Base-by-base conservation (phyloP, 2,329 filamentous ascomycete genomes). In the Pestalotiopsis sp. region DNA sequence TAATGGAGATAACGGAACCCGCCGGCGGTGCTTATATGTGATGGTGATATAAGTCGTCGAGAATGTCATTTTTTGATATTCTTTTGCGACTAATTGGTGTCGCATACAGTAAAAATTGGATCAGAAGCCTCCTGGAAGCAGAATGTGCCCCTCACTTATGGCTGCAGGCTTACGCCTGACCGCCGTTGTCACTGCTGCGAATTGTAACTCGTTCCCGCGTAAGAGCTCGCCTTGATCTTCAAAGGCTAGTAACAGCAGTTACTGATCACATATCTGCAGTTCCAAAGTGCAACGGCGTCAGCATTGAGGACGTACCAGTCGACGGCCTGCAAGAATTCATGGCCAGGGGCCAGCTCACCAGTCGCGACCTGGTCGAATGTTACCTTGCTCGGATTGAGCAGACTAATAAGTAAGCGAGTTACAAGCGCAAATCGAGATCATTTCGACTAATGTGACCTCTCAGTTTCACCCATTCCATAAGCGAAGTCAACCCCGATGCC, bases 401-500 rank as follows among this genome's bases (percentile, higher is more conserved):
- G 14, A 41, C 71, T 45, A 71, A 71, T 17, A 31, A 45, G 38
- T 38, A 20, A 20, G 7, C n/a, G 4, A n/a, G 36, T 36, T 64
- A 6, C 14, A 13, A 20, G n/a, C 3, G 11, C n/a, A 20, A 25
- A 59, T 23, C 56, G 3, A 5, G 56, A 23, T 20, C 11, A 25
- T 23, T 25, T 2, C 23, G 14, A 25, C 57, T 59, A 5, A 25
- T 4, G 4, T 5, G 12, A 13, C 3, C 3, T 14, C 14, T 13
- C 9, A 59, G 27, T 27, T 27, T 25, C 20, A 31, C 60, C 31
- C 87, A 86, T 72, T 84, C 88, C 2, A 77, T 93, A 31, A 80
- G 93, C 62, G 87, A 94, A 73, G 72, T 90, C 45, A 94, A 94
- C 76, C 91, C 92, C 0, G 91, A 94, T 76, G 85, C 84, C 9